Percentiles rank a stretch among this genome's conserved stretches.
These are phyloP conservation scores for Datura wrightii DNA, from an alignment of 257 asterid species.

Conservation along the genomic window DNA sequence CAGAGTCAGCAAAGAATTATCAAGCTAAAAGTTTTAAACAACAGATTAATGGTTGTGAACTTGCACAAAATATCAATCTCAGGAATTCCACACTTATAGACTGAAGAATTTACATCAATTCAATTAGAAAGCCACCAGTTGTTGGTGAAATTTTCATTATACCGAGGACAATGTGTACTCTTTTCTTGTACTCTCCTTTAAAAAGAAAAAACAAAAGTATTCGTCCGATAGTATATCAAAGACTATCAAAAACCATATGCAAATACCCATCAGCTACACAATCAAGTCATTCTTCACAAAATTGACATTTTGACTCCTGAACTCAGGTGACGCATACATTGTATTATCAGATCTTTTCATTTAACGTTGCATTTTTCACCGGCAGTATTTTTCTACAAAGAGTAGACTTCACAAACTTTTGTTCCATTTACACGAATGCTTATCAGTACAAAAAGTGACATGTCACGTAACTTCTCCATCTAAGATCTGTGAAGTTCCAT, in stretches of 20 bases:
- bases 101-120: constrained; percentile 15
- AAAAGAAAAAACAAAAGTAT: neutral
- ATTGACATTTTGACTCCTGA: neutral
- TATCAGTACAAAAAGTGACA: neutral
- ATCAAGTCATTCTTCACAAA: neutral
- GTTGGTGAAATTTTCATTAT: neutral
- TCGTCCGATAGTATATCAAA: neutral
- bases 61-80: constrained; percentile 1
- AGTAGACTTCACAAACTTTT: neutral
- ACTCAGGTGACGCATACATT: neutral
- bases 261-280: neutral
- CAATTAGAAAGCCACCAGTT: neutral
- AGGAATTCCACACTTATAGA: constrained; percentile 21
- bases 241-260: constrained; percentile 11
- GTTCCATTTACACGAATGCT: constrained; percentile 10
- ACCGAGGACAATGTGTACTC: neutral
- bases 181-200: neutral
- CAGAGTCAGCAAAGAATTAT: constrained; percentile 12
- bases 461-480: constrained; percentile 8
- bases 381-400: constrained; percentile 12
- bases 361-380: constrained; percentile 1
- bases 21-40: constrained; percentile 16
- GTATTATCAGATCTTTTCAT: constrained; percentile 22
- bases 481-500: neutral
- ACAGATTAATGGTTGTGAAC: neutral